These are phyloP conservation scores for Kokia cookei DNA, from an alignment of 441 rosid genomes.

Conservation along the genomic window DNA sequence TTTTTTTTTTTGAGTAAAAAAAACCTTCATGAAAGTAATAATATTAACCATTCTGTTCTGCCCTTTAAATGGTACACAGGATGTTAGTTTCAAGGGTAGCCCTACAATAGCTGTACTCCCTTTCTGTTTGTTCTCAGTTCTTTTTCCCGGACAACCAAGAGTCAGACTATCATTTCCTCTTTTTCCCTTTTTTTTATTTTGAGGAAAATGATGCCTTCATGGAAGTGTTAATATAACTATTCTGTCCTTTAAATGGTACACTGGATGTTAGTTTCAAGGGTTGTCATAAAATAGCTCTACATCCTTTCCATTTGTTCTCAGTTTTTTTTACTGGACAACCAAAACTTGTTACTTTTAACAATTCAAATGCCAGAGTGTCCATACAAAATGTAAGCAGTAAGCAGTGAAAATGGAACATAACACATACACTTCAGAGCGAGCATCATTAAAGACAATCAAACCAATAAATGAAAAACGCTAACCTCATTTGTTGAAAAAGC, in stretches of 20 bases:
- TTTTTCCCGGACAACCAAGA: neutral
- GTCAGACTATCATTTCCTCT: neutral
- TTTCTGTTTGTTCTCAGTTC: neutral
- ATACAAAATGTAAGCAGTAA: neutral
- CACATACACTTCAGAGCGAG: neutral
- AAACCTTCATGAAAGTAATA: neutral
- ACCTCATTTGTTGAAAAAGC: constrained; percentile 67
- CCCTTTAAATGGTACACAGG: neutral
- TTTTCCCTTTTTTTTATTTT: neutral
- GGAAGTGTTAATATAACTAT: neutral
- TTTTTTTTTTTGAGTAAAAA: neutral
- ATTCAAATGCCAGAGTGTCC: neutral
- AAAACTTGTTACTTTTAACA: neutral
- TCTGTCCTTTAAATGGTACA: neutral
- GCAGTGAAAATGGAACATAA: neutral
- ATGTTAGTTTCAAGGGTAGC: neutral
- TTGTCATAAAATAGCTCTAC: neutral
- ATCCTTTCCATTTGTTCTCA: neutral
- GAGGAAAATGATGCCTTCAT: neutral
- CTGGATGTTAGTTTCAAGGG: neutral
- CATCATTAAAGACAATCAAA: neutral
- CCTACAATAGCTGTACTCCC: neutral
- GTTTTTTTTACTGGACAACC: neutral
- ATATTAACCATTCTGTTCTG: neutral
- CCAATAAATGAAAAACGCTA: constrained; percentile 11